Evolutionary conservation across 345 rosid species (phyloP), one percentile per base, ranked within the genome.

Genomic region (Gossypium bickii): DNA sequence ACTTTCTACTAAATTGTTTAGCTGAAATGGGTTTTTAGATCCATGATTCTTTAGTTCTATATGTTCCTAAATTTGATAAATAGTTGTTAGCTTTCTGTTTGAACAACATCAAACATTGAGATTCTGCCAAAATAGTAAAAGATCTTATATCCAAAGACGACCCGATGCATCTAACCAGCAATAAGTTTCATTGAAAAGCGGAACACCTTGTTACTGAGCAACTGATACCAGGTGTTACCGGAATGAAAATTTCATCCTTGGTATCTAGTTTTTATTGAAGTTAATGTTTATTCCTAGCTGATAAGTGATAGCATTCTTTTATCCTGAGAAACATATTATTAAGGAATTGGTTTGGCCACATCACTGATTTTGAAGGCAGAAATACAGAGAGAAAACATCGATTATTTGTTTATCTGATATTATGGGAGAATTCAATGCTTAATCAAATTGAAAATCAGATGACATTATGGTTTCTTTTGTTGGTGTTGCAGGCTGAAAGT

Each of bases 401-500:
- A 56, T 56, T n/a, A 18, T 56, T 25, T 56, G 60, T 56, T 1
- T 18, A n/a, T 49, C 59, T 52, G 61, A 41, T 43, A 15, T 22
- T 72, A 13, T 15, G 18, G 7, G 52, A 12, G 20, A 12, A 11
- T 7, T 58, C 20, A 38, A 47, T 17, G 66, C 49, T 68, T 58
- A 45, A 53, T 4, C 15, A 56, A 25, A 65, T 2, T n/a, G 60
- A 52, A 72, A 73, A 52, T 45, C 63, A 51, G 44, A 72, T 57
- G 74, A 72, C 58, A n/a, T 59, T 58, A 17, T 60, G 17, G 34
- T 38, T 66, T 15, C 25, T 62, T 48, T 49, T 65, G 34, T 70
- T 78, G 80, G 34, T 79, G 49, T 43, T 78, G 64, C 85, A 93
- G 98, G 97, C 98, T 51, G 93, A 94, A 83, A 90, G 90, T 44